phyloP scores from a whole-genome alignment of 805 yeast species.

The Metschnikowia lochheadii region DNA sequence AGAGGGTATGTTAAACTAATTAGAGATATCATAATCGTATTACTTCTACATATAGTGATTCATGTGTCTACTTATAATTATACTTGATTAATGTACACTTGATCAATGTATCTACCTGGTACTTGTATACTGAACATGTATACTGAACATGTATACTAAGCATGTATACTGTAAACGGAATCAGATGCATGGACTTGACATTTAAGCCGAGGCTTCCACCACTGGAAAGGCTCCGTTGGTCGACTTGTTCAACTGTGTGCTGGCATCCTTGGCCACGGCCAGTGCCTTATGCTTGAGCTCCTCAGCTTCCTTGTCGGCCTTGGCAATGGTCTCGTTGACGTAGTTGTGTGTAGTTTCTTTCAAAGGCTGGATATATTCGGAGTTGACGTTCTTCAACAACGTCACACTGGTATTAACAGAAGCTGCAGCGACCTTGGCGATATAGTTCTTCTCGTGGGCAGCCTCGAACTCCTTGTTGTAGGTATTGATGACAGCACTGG shows the following conservation, averaged over 20 bases:
- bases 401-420: slow-evolving; percentile 32
- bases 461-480: slow-evolving; percentile 34
- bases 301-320: slow-evolving; percentile 34
- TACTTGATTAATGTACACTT: too few species aligned
- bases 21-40: too few species aligned
- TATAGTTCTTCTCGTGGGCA: slow-evolving; percentile 22
- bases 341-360: slow-evolving; percentile 37
- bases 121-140: too few species aligned
- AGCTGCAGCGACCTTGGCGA: slow-evolving; percentile 33
- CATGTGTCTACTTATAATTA: too few species aligned
- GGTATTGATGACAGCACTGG: slow-evolving; percentile 29
- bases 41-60: too few species aligned
- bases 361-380: slow-evolving; percentile 37
- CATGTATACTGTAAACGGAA: neutral
- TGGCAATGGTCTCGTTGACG: slow-evolving; percentile 32
- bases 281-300: slow-evolving; percentile 6
- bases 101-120: too few species aligned
- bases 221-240: slow-evolving; percentile 17
- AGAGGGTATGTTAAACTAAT: slow-evolving; percentile 9
- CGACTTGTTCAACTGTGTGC: slow-evolving; percentile 7
- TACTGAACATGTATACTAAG: too few species aligned
- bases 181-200: too few species aligned
- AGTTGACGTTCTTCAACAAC: slow-evolving; percentile 30
- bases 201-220: slow-evolving; percentile 17
- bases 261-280: slow-evolving; percentile 6